Base-by-base conservation (phyloP, 116 monocot species). In the Iris pallida region DNA sequence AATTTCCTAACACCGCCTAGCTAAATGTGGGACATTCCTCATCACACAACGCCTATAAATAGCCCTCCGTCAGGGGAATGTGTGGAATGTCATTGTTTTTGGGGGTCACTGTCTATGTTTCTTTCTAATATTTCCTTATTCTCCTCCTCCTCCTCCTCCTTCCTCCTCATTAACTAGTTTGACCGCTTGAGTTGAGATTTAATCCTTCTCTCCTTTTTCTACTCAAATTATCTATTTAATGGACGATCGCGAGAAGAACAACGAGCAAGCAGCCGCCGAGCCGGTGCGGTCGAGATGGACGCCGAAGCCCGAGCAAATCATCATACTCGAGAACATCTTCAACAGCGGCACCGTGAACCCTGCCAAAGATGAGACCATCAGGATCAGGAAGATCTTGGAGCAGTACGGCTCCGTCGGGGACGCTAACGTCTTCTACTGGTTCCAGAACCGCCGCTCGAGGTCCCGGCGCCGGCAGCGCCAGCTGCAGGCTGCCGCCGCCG, bases 391-490 rank as follows among this genome's bases (percentile, higher is more conserved):
- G 76, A 81, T 92, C 8, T 90, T 97, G 2, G 87, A 97, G 74
- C 81, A 83, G 70, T 97, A 87, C 57, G 97, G 97, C 11, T 16
- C 89, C 2, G 97, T 97, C 61, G 97, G 97, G 0, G 97, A 97
- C 46, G 97, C 92, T 51, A 97, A 92, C 74, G 97, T 97, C 45
- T 97, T 97, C 81, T 97, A 97, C 85, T 97, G 97, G 97, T 97
- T 97, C 76, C 97, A 97, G 75, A 97, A 97, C 87, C 72, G 97
- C 15, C 86, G 97, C 15, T 97, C 97, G 7, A 68, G 97, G 53
- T 97, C 92, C 4, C 80, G 92, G 15, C 82, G 97, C 51, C 84
- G 97, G 10, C 97, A 89, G 79, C 73, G 92, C 9, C 97, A 92
- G 89, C 78, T 97, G 54, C 92, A 92, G 71, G 97, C 97, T 0